Percentiles rank a stretch among this genome's conserved stretches.
Conservation (phyloP, 2,329 filamentous ascomycete genomes). For the Lasiodiplodia sp. region DNA sequence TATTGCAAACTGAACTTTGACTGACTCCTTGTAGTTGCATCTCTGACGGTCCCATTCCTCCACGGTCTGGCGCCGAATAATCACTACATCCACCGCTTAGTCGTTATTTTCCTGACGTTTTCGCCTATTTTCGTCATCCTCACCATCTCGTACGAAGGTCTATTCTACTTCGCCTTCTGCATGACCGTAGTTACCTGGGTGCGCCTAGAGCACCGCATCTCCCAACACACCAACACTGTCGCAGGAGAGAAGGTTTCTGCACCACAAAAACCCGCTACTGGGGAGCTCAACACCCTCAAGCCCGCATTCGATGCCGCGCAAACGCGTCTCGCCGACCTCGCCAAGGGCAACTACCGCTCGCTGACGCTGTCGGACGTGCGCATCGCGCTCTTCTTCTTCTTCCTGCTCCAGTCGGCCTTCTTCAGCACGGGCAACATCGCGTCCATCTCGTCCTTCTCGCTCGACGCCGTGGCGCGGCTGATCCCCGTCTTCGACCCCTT, state of each 20-base stretch:
- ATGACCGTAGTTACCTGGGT: slow-evolving; percentile 87
- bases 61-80: slow-evolving; percentile 81
- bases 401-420: slow-evolving; percentile 92
- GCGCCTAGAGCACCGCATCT: slow-evolving; percentile 82
- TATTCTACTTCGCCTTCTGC: slow-evolving; percentile 91
- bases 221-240: slow-evolving; percentile 49
- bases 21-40: slow-evolving; percentile 62
- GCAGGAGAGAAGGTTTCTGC: slow-evolving; percentile 34
- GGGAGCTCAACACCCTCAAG: slow-evolving; percentile 40
- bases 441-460: slow-evolving; percentile 88
- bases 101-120: slow-evolving; percentile 90
- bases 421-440: slow-evolving; percentile 97
- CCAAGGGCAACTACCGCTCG: slow-evolving; percentile 61
- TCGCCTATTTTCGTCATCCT: slow-evolving; percentile 94
- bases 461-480: slow-evolving; percentile 87
- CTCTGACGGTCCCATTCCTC: slow-evolving; percentile 80
- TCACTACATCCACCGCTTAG: slow-evolving; percentile 88
- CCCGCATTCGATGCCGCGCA: slow-evolving; percentile 48
- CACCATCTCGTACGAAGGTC: slow-evolving; percentile 94
- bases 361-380: slow-evolving; percentile 84
- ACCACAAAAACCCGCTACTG: slow-evolving; percentile 34
- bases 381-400: slow-evolving; percentile 93
- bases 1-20: background rate
- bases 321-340: background rate
- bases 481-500: slow-evolving; percentile 95